phyloP scores from a whole-genome alignment of 192 early-diverging fungal genomes.

The Gigaspora rosea region DNA sequence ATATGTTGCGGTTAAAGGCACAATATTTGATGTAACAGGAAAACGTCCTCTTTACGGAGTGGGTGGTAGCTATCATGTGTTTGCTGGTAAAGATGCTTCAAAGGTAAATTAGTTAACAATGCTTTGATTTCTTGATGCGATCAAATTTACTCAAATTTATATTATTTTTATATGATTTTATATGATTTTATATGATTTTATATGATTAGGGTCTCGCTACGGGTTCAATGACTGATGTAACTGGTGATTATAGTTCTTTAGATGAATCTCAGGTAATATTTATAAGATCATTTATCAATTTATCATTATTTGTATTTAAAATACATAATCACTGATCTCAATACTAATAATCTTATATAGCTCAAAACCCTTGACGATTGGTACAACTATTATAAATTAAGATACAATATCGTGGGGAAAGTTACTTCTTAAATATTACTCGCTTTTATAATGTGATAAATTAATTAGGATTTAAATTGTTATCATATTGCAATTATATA shows the following conservation, averaged over 20 bases:
- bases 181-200: slow-evolving; percentile 1
- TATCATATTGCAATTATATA: too few relatives aligned
- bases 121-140: not conserved
- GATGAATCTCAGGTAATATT: slow-evolving; percentile 63
- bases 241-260: slow-evolving; percentile 69
- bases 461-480: too few relatives aligned
- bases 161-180: not conserved
- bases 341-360: slow-evolving; percentile 37
- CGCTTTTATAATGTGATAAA: too few relatives aligned
- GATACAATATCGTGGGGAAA: slow-evolving; percentile 73
- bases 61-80: slow-evolving; percentile 67
- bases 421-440: not conserved
- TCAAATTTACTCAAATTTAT: not conserved
- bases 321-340: not conserved
- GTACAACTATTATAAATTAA: slow-evolving; percentile 66
- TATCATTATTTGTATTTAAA: not conserved
- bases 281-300: not conserved
- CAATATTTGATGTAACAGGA: slow-evolving; percentile 73
- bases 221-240: slow-evolving; percentile 70
- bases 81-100: slow-evolving; percentile 83
- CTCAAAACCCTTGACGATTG: slow-evolving; percentile 72
- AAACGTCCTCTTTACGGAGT: slow-evolving; percentile 68
- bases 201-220: slow-evolving; percentile 61
- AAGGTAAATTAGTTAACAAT: slow-evolving; percentile 42
- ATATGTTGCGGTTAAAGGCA: slow-evolving; percentile 85